Evolutionary conservation across 768 basidiomycete species (phyloP).

Genomic region (Mycena rosella): DNA sequence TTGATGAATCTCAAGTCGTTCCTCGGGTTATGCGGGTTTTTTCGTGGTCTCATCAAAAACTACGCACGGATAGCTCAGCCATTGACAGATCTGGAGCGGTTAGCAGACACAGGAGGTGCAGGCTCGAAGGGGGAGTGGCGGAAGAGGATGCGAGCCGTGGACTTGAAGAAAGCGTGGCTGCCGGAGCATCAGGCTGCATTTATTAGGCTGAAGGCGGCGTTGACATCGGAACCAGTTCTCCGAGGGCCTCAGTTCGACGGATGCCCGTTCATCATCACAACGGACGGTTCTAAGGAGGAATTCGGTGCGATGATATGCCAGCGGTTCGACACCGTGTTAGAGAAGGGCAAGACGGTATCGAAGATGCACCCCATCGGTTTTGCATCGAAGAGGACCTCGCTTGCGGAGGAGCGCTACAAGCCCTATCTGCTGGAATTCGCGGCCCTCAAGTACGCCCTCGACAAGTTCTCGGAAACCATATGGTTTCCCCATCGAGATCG

Average conservation of each 20-base stretch:
- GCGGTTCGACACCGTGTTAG: conserved; percentile 13
- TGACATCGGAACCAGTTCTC: not conserved
- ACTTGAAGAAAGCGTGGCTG: not conserved
- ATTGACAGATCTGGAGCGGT: not conserved
- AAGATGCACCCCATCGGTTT: conserved; percentile 46
- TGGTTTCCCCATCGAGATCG: conserved; percentile 40
- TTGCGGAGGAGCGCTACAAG: conserved; percentile 43
- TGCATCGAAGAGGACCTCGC: conserved; percentile 48
- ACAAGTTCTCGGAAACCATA: conserved; percentile 36
- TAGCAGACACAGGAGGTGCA: not conserved
- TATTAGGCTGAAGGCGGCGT: no score
- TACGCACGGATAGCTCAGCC: conserved; percentile 37
- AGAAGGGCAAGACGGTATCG: conserved; percentile 19
- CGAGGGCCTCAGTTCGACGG: conserved; percentile 29
- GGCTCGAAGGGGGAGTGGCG: conserved; percentile 2
- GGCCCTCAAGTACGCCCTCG: conserved; percentile 8
- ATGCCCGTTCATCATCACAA: not conserved
- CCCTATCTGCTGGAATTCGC: conserved; percentile 34
- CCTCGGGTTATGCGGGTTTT: conserved; percentile 49
- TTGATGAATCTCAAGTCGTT: conserved; percentile 38
- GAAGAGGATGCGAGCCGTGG: not conserved
- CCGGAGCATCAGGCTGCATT: no score
- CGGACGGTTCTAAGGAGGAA: not conserved
- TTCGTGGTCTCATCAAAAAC: conserved; percentile 47
- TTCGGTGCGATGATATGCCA: conserved; percentile 35